Percentiles rank a stretch among this genome's conserved stretches.
Conservation (phyloP, 169 alveolate genomes). For the Cryptosporidium felis region DNA sequence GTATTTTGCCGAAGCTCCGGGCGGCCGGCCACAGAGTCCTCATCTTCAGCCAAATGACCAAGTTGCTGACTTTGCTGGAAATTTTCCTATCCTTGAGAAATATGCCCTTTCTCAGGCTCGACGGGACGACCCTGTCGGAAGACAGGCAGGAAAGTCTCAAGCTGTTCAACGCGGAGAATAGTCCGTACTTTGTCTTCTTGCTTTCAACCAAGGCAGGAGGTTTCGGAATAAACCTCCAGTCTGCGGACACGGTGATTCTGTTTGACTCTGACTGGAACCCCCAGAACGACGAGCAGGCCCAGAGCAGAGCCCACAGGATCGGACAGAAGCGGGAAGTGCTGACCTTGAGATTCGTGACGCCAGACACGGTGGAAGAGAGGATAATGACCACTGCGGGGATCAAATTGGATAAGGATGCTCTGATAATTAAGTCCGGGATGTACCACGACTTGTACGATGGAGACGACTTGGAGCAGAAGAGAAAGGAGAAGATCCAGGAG, state of each 20-base stretch:
- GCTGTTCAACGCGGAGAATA: slow-evolving; percentile 80
- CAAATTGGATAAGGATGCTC: slow-evolving; percentile 78
- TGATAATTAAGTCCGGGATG: slow-evolving; percentile 79
- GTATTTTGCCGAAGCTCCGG: slow-evolving; percentile 88
- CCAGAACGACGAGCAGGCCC: slow-evolving; percentile 93
- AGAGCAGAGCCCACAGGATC: slow-evolving; percentile 94
- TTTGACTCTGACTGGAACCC: slow-evolving; percentile 97
- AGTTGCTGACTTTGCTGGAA: slow-evolving; percentile 89
- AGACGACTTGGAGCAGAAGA: slow-evolving; percentile 60
- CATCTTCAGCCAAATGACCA: slow-evolving; percentile 93
- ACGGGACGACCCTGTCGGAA: slow-evolving; percentile 92
- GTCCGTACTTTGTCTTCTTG: slow-evolving; percentile 87
- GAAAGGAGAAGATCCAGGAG: slow-evolving; percentile 68
- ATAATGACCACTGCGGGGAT: slow-evolving; percentile 89
- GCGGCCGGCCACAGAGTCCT: slow-evolving; percentile 90
- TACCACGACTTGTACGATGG: slow-evolving; percentile 73
- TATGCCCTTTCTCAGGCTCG: slow-evolving; percentile 84
- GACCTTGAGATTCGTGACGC: slow-evolving; percentile 90
- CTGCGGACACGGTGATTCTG: slow-evolving; percentile 96
- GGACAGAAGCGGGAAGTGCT: slow-evolving; percentile 92
- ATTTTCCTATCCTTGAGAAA: slow-evolving; percentile 85
- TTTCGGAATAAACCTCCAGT: slow-evolving; percentile 92
- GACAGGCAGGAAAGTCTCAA: slow-evolving; percentile 84
- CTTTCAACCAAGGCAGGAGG: slow-evolving; percentile 94
- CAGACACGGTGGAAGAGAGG: slow-evolving; percentile 93